Evolutionary conservation across 305 asterid genomes (phyloP), one percentile per base, ranked within the genome.

Genomic region (Petunia hybrid): DNA sequence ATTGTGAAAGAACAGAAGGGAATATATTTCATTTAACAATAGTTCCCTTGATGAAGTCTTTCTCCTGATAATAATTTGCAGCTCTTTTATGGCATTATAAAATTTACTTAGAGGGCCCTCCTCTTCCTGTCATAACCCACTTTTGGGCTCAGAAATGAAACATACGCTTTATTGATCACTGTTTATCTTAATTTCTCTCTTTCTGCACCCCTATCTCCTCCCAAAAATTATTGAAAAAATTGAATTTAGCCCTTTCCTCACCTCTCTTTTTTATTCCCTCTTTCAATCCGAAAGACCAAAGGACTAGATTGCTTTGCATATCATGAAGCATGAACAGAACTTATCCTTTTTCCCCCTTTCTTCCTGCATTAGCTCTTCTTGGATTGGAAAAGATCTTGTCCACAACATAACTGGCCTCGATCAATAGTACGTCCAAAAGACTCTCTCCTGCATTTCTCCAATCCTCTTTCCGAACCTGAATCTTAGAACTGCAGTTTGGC

Each of bases 41-140:
- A 13, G 36, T 53, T 74, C 63, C 62, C 64, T 74, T 74, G 64
- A 74, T 51, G 63, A 51, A 74, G 36, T 53, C 13, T 36, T 74
- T 74, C 63, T 73, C 64, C 64, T 51, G 13, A 38, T 51, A 36
- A 53, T 36, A 3, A 74, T 6, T 53, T 74, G 64, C 48, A 73
- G 62, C 46, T 53, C 64, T 53, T 53, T 35, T 36, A 7, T 53
- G 14, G 48, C 14, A 73, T 35, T 73, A 73, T 51, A 73, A 73
- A 48, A 1, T 41, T 12, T 73, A 39, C 12, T 59, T 73, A 36
- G 78, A 73, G 43, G 63, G 7, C 4, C n/a, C 63, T 73, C 43
- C 78, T 1, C 38, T 73, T 73, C 60, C 78, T 73, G 5, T 36
- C 48, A 51, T 35, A 63, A 74, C 36, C 46, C 78, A 51, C 62